phyloP scores from a whole-genome alignment of 768 basidiomycete species.

The Dacryopinax spathularia region DNA sequence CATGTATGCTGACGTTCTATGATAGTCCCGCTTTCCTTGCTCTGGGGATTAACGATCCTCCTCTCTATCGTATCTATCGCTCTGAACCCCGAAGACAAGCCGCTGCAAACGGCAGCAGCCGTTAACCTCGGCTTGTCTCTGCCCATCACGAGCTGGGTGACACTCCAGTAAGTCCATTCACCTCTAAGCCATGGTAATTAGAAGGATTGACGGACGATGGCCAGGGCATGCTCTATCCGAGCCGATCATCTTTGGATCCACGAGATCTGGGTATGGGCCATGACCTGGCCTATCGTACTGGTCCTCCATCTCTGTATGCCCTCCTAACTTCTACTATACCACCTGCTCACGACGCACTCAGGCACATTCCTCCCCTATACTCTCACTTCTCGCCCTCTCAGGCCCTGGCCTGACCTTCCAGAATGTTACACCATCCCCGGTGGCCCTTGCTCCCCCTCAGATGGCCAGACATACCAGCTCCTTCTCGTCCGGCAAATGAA shows the following conservation, averaged over 20 bases:
- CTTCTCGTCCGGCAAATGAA: neutral
- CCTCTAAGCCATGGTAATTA: neutral
- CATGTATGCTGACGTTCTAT: neutral
- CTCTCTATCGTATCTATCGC: neutral
- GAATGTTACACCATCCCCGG: neutral
- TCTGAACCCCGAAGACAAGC: neutral
- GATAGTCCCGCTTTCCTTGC: neutral
- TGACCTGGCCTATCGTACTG: neutral
- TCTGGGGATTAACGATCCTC: neutral
- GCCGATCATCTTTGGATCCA: neutral
- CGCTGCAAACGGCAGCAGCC: neutral
- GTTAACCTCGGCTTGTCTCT: neutral
- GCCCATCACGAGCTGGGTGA: neutral
- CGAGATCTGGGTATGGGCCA: neutral
- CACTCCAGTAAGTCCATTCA: neutral
- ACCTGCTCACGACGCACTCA: neutral
- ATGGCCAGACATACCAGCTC: neutral
- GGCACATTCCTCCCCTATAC: neutral
- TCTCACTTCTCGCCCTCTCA: neutral
- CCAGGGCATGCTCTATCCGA: neutral
- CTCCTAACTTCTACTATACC: neutral
- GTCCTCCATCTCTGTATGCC: neutral
- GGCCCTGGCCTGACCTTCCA: neutral
- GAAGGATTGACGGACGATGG: neutral
- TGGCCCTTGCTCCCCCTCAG: neutral